Conservation (phyloP, 2,329 filamentous ascomycete species). For the Dactylellina haptotyla region DNA sequence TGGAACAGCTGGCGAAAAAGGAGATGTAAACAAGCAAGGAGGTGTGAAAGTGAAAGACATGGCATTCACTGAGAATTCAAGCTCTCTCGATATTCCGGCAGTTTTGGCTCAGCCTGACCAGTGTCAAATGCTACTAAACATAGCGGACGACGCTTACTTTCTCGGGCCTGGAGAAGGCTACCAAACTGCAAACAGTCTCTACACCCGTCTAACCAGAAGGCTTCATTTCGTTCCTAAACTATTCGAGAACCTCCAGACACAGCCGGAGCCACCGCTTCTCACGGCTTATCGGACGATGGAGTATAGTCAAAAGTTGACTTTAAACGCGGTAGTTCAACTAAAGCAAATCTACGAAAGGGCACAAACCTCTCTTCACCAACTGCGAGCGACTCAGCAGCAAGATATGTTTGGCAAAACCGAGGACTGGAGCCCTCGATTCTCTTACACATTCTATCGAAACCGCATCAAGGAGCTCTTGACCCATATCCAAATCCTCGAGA, state of each 20-base stretch:
- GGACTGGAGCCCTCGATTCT: not conserved
- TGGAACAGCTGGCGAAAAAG: not conserved
- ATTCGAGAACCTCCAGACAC: too few relatives aligned
- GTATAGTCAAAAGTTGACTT: too few relatives aligned
- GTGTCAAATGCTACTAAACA: conserved; percentile 2
- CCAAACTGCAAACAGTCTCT: too few relatives aligned
- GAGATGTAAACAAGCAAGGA: not conserved
- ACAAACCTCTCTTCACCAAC: too few relatives aligned
- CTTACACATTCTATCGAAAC: not conserved
- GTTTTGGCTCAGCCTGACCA: not conserved
- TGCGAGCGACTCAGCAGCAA: too few relatives aligned
- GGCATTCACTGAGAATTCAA: not conserved
- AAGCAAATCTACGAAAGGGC: too few relatives aligned
- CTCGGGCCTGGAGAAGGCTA: not conserved
- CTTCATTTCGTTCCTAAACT: too few relatives aligned
- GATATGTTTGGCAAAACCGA: too few relatives aligned
- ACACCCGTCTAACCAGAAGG: too few relatives aligned
- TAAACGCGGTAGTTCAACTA: too few relatives aligned
- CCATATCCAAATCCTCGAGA: not conserved
- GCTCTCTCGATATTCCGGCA: not conserved
- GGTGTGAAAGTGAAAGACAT: not conserved
- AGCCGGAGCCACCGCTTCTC: too few relatives aligned
- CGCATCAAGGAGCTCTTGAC: not conserved
- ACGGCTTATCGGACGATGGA: too few relatives aligned
- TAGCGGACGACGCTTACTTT: not conserved